Evolutionary conservation across 2,329 filamentous ascomycete species (phyloP), one percentile per base, ranked within the genome.

Genomic region (Thermoascus crustaceus): DNA sequence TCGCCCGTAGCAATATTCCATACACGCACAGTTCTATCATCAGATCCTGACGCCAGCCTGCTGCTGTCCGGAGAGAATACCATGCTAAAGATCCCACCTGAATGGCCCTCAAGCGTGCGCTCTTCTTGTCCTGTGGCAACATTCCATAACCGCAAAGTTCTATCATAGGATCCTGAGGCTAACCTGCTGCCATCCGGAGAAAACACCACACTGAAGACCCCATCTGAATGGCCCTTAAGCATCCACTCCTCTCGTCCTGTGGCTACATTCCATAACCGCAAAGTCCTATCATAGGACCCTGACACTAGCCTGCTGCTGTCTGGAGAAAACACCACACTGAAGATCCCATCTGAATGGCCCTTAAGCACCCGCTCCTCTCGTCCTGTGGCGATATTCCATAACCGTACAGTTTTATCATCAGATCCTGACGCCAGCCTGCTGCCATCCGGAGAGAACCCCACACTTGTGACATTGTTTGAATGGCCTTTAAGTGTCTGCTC

Each of bases 81-180:
- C 8, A 50, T 40, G 3, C 40, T 43, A 5, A 26, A 26, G 7
- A 53, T 42, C 2, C 9, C 4, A 8, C 32, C 29, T 5, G 26
- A 33, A 38, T 51, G 45, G 2, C 40, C 44, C 17, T 47, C 36
- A 3, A 46, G 35, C 2, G 45, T 49, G 8, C 18, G 2, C 13
- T 29, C 13, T 13, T 16, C 13, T 16, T 9, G 13, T 13, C 26
- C 26, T 4, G 26, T 13, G n/a, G 13, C 25, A 35, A 21, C 35
- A 41, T 53, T 43, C 53, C 52, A 57, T 5, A 57, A 26, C 22
- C 34, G 38, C n/a, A 55, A 32, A 2, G 47, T 53, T 0, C 31
- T 27, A 32, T 56, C 50, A 14, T 35, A n/a, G 3, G 54, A 55
- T 24, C 30, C 46, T 3, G 53, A 54, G 1, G 46, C 49, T 5